These are phyloP conservation scores for Cyanidium caldarium DNA, from an alignment of 23 red algal species.

Conservation along the genomic window DNA sequence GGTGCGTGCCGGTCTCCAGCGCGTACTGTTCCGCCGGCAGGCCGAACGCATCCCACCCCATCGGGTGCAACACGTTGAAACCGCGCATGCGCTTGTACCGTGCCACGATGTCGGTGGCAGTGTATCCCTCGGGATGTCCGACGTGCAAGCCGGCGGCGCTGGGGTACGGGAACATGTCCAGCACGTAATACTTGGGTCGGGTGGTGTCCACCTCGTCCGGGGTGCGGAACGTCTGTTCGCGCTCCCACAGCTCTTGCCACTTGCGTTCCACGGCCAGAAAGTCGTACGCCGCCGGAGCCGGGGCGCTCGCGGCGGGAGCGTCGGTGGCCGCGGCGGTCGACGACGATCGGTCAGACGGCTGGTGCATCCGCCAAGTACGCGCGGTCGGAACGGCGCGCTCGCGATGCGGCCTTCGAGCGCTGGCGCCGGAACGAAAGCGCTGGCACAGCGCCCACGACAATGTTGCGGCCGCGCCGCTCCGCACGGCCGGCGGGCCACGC, in stretches of 20 bases:
- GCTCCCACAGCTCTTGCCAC: constrained; percentile 66
- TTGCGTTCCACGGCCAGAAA: constrained; percentile 56
- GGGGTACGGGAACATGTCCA: constrained; percentile 99
- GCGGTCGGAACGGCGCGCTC: too few species aligned
- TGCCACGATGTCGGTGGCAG: constrained; percentile 91
- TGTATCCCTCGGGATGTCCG: constrained; percentile 98
- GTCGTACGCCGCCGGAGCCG: constrained; percentile 40
- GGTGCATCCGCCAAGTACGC: too few species aligned
- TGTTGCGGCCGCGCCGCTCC: too few species aligned
- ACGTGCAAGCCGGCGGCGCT: constrained; percentile 82
- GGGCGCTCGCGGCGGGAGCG: too few species aligned
- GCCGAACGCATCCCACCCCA: constrained; percentile 98
- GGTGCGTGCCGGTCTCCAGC: constrained; percentile 78
- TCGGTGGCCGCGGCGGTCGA: too few species aligned
- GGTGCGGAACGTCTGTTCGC: constrained; percentile 19
- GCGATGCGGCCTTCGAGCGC: too few species aligned
- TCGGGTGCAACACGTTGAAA: constrained; percentile 84
- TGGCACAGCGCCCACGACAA: too few species aligned
- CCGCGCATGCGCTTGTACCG: constrained; percentile 79
- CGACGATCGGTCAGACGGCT: too few species aligned
- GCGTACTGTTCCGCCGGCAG: constrained; percentile 97
- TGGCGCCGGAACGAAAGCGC: too few species aligned
- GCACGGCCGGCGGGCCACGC: too few species aligned
- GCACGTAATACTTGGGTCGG: constrained; percentile 79
- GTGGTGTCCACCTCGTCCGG: constrained; percentile 22